Evolutionary conservation across 441 rosid species (phyloP), one percentile per base, ranked within the genome.

Genomic region (Flueggea neowawraea): DNA sequence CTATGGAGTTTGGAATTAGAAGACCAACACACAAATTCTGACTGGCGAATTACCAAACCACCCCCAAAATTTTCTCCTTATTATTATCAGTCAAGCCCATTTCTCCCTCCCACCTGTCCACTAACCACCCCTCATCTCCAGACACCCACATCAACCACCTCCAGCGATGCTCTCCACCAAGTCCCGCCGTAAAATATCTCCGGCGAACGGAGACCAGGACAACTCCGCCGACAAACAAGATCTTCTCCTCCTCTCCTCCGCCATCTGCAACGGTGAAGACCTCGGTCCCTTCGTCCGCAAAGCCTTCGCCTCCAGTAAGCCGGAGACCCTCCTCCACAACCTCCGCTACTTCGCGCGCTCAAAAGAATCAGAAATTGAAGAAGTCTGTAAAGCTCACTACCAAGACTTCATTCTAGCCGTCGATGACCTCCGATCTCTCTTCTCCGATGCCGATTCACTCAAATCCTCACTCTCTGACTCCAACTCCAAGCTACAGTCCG

Each of bases 371-470:
- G 98, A 94, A 85, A 94, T 94, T 75, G 98, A 94, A 49, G 98
- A 91, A 72, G 96, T 94, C 32, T 94, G 97, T 69, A 89, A 84
- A 58, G 97, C 97, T 69, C 97, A 91, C 84, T 91, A 94, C 69
- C 99, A 94, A 65, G 99, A 94, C 67, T 94, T 94, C 82, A 94
- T 91, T 69, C 80, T 84, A 55, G 99, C 99, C 64, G 97, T 94
- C 52, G 99, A 94, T 69, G 99, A 91, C 71, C 99, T 94, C 65
- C 91, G 95, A 73, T 94, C 99, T 60, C 87, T 94, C 43, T 91
- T 94, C 77, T 94, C 96, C 41, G 99, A 94, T 67, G 99, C 89
- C 57, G 99, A 94, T 44, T 87, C 89, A 3, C 86, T 94, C 55
- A 94, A 94, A 76, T 87, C 98, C 52, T 75, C 98, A 12, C 93